Evolutionary conservation across 495 filamentous ascomycete genomes (phyloP).

Genomic region (Chaetomium cochliodes): DNA sequence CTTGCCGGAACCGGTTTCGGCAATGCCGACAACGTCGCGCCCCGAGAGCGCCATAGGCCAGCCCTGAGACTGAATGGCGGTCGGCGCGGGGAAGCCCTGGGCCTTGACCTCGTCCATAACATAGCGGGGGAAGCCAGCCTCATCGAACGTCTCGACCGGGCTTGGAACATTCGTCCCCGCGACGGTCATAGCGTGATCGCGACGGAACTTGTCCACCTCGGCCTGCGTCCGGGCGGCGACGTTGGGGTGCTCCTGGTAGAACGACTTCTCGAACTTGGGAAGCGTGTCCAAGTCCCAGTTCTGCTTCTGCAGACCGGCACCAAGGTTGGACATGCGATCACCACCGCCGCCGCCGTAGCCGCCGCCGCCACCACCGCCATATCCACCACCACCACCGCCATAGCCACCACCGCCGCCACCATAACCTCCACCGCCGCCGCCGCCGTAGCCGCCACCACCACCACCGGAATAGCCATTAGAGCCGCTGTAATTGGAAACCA

Average conservation of each 20-base stretch:
- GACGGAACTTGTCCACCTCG: constrained; percentile 85
- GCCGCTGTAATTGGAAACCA: constrained; percentile 25
- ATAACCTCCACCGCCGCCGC: constrained; percentile 35
- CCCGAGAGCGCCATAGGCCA: constrained; percentile 99
- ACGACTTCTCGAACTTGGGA: constrained; percentile 98
- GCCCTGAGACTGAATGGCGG: constrained; percentile 95
- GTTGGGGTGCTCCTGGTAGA: constrained; percentile 90
- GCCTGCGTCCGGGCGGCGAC: constrained; percentile 70
- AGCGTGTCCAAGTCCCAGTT: constrained; percentile 76
- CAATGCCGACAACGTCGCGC: constrained; percentile 98
- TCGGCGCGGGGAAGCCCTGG: constrained; percentile 88
- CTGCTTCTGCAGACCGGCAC: constrained; percentile 79
- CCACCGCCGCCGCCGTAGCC: constrained; percentile 63
- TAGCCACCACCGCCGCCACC: constrained; percentile 48
- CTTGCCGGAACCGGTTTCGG: constrained; percentile 98
- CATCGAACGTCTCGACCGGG: constrained; percentile 93
- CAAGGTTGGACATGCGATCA: constrained; percentile 92
- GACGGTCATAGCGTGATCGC: constrained; percentile 74
- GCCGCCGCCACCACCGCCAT: constrained; percentile 50
- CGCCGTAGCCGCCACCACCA: constrained; percentile 23
- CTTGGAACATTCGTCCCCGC: constrained; percentile 77
- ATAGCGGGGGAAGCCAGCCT: constrained; percentile 93
- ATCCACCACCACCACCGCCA: constrained; percentile 53
- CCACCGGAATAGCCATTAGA: constrained; percentile 35
- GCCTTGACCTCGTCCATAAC: constrained; percentile 98